Conservation (phyloP, 1,139 yeast species). For the Nadsonia commutata region DNA sequence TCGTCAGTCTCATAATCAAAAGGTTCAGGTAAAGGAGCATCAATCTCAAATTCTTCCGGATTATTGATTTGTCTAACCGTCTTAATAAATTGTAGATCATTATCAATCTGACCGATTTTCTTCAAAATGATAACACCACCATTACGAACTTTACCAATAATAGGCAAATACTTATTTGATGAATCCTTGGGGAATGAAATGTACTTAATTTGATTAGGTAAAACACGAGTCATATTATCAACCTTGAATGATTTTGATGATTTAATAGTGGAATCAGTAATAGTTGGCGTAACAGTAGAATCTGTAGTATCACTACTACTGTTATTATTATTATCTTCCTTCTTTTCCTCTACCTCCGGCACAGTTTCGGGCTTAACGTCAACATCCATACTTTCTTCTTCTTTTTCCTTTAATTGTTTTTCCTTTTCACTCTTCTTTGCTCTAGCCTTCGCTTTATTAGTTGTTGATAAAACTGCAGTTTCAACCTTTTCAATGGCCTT, state of each 20-base stretch:
- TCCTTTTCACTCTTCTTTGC: slow-evolving; percentile 46
- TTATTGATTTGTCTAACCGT: slow-evolving; percentile 69
- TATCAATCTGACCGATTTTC: slow-evolving; percentile 30
- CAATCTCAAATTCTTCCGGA: slow-evolving; percentile 29
- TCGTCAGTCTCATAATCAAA: slow-evolving; percentile 44
- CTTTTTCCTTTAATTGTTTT: slow-evolving; percentile 15
- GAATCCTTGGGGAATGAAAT: slow-evolving; percentile 60
- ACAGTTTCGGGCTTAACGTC: slow-evolving; percentile 14
- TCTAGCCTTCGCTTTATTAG: slow-evolving; percentile 83
- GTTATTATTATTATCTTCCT: slow-evolving; percentile 8
- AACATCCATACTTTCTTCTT: slow-evolving; percentile 8
- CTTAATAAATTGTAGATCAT: slow-evolving; percentile 41
- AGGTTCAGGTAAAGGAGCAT: slow-evolving; percentile 83
- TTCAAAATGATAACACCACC: slow-evolving; percentile 57
- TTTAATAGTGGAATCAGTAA: slow-evolving; percentile 15
- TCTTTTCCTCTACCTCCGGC: slow-evolving; percentile 16
- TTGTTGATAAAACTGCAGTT: slow-evolving; percentile 88
- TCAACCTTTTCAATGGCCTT: slow-evolving; percentile 82
- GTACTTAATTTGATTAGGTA: slow-evolving; percentile 82
- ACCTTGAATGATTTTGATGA: slow-evolving; percentile 33
- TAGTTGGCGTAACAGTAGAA: neutral
- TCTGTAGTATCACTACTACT: neutral
- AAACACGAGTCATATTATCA: slow-evolving; percentile 70
- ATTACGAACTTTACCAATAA: slow-evolving; percentile 70
- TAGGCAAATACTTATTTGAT: slow-evolving; percentile 72